Percentiles rank a stretch among this genome's conserved stretches.
Evolutionary conservation across 345 rosid genomes (phyloP).

Genomic region (Laguncularia racemosa): DNA sequence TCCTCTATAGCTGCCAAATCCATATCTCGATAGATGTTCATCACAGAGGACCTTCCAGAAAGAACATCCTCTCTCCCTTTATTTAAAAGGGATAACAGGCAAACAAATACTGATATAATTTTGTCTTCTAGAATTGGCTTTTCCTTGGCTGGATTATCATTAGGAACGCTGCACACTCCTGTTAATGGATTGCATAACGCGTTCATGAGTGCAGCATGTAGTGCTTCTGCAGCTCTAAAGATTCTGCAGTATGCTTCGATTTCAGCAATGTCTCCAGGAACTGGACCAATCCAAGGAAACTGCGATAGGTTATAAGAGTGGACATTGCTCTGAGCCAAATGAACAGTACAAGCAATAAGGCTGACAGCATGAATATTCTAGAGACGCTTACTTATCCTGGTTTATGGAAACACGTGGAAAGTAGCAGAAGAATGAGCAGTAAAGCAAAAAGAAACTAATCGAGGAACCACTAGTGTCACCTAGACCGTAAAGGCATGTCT

Average conservation of each 20-base stretch:
- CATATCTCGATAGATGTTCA: conserved; percentile 32
- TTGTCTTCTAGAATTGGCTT: conserved; percentile 88
- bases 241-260: conserved; percentile 95
- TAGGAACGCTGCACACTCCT: conserved; percentile 76
- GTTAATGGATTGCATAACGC: conserved; percentile 90
- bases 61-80: conserved; percentile 90
- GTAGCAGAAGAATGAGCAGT: no score
- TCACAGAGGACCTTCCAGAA: conserved; percentile 68
- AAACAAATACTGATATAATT: conserved; percentile 85
- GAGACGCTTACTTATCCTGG: not conserved
- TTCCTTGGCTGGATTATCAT: conserved; percentile 68
- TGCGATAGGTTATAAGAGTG: conserved; percentile 56
- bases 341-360: conserved; percentile 16
- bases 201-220: conserved; percentile 85
- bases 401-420: no score
- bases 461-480: no score
- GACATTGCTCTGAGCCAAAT: conserved; percentile 26
- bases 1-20: conserved; percentile 58
- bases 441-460: no score
- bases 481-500: no score
- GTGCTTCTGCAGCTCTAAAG: conserved; percentile 75
- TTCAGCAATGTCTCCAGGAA: conserved; percentile 97
- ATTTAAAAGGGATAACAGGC: conserved; percentile 75
- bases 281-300: conserved; percentile 83
- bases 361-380: conserved; percentile 1